Base-by-base conservation (phyloP, 176 grass and related monocot genomes). In the Phoenix roebelenii region DNA sequence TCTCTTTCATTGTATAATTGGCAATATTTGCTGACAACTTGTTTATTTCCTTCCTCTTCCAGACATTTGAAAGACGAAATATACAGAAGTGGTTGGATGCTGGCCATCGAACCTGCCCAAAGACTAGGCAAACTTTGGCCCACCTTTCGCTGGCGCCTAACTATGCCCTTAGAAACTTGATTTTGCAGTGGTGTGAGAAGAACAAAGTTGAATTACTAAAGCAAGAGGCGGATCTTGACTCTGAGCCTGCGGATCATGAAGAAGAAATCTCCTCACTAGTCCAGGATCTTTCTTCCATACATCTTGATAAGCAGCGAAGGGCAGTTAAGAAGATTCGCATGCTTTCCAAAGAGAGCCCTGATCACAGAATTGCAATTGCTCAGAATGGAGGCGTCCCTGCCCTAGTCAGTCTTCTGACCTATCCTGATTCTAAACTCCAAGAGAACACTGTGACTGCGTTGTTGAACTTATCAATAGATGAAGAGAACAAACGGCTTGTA, bases 21-120 rank as follows among this genome's bases (percentile, higher is more conserved):
- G 4, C 3, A 10, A 57, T 57, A 10, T 58, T 58, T 58, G 20
- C 20, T 58, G 20, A 58, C 22, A 25, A 16, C 22, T 58, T 58
- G 5, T 62, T 62, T 18, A 14, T 64, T 64, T 24, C 26, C 26
- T 28, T 28, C 26, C 26, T 28, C 0, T 28, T 70, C 51, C 73
- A 84, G 85, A 89, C 85, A 7, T 89, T 84, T 0, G 81, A 89
- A 61, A 64, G 81, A 7, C 68, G 81, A 64, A 84, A 66, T 28
- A 89, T 89, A 24, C 77, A 84, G 49, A 84, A 68, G 58, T 89
- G 85, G 85, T 35, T 89, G 35, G 77, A 89, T 29, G 80, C 77
- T 1, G 81, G 85, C 2, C 80, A 89, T 18, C 15, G 65, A 17
- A 89, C 85, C 0, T 89, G 85, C 55, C 85, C 85, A 5, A 89